Evolutionary conservation across 768 basidiomycete genomes (phyloP).

Genomic region (Hydnomerulius pinastri): DNA sequence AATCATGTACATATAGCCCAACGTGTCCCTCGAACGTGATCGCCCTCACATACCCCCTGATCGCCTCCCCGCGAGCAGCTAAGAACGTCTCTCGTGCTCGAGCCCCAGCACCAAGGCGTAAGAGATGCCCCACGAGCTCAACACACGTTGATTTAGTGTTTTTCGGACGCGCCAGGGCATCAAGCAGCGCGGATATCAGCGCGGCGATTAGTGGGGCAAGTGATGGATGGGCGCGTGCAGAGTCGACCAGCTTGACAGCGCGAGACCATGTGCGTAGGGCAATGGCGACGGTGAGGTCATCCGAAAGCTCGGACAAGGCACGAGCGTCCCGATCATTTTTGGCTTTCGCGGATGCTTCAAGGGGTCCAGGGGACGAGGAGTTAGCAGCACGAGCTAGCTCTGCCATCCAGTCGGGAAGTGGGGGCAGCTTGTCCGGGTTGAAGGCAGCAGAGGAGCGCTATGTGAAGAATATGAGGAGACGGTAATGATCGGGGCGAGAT

Average conservation of each 20-base stretch:
- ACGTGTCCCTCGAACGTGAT: slow-evolving; percentile 92
- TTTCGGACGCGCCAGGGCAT: slow-evolving; percentile 70
- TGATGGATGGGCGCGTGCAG: slow-evolving; percentile 70
- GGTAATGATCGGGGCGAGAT: neutral
- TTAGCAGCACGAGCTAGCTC: slow-evolving; percentile 64
- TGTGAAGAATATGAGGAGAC: slow-evolving; percentile 1
- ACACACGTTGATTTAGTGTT: slow-evolving; percentile 79
- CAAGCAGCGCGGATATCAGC: slow-evolving; percentile 68
- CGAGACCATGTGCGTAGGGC: slow-evolving; percentile 87
- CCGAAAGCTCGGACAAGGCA: slow-evolving; percentile 91
- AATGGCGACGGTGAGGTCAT: slow-evolving; percentile 89
- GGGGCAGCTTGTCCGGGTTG: slow-evolving; percentile 46
- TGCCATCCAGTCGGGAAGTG: slow-evolving; percentile 76
- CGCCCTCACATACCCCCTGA: slow-evolving; percentile 76
- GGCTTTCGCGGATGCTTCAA: slow-evolving; percentile 60
- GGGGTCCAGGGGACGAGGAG: slow-evolving; percentile 18
- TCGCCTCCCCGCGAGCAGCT: slow-evolving; percentile 70
- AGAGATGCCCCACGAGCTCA: slow-evolving; percentile 68
- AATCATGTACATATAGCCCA: slow-evolving; percentile 79
- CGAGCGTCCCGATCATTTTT: slow-evolving; percentile 79
- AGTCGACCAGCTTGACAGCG: slow-evolving; percentile 81
- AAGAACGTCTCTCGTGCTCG: slow-evolving; percentile 85
- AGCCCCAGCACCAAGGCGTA: slow-evolving; percentile 73
- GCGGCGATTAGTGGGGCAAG: slow-evolving; percentile 66
- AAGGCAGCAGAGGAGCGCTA: slow-evolving; percentile 38